phyloP scores from a whole-genome alignment of 2,329 filamentous ascomycete genomes.

The Biscogniauxia marginata region DNA sequence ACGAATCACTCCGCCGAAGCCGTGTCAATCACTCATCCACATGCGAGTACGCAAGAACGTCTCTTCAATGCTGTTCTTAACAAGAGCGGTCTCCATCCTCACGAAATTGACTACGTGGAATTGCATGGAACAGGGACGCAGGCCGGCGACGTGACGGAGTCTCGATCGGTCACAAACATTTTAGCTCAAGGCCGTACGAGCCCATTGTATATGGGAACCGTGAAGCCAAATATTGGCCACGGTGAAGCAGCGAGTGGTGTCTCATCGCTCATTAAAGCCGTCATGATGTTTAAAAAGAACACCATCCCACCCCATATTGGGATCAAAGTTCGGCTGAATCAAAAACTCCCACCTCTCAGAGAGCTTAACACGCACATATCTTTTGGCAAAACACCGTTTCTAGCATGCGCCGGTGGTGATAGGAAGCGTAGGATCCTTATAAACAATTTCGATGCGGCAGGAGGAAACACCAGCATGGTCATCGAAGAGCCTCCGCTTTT shows the following conservation, averaged over 20 bases:
- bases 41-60: slow-evolving; percentile 60
- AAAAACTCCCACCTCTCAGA: slow-evolving; percentile 4
- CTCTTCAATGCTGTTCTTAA: slow-evolving; percentile 58
- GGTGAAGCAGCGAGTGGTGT: slow-evolving; percentile 15
- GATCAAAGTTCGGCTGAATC: slow-evolving; percentile 16
- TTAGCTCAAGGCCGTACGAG: slow-evolving; percentile 36
- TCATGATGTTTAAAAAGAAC: slow-evolving; percentile 17
- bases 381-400: slow-evolving; percentile 33
- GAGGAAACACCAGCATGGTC: slow-evolving; percentile 20
- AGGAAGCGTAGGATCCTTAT: slow-evolving; percentile 28
- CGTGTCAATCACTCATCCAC: slow-evolving; percentile 69
- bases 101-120: slow-evolving; percentile 60
- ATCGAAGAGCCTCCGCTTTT: slow-evolving; percentile 14
- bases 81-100: slow-evolving; percentile 53
- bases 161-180: slow-evolving; percentile 57
- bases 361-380: slow-evolving; percentile 28
- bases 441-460: slow-evolving; percentile 23
- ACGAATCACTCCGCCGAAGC: slow-evolving; percentile 73
- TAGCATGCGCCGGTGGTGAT: slow-evolving; percentile 30
- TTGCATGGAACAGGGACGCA: slow-evolving; percentile 72
- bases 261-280: slow-evolving; percentile 15
- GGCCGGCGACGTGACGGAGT: slow-evolving; percentile 66
- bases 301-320: slow-evolving; percentile 15
- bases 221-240: slow-evolving; percentile 20
- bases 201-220: slow-evolving; percentile 12